phyloP scores from a whole-genome alignment of 2,329 filamentous ascomycete genomes.

The Verticillium longisporum region DNA sequence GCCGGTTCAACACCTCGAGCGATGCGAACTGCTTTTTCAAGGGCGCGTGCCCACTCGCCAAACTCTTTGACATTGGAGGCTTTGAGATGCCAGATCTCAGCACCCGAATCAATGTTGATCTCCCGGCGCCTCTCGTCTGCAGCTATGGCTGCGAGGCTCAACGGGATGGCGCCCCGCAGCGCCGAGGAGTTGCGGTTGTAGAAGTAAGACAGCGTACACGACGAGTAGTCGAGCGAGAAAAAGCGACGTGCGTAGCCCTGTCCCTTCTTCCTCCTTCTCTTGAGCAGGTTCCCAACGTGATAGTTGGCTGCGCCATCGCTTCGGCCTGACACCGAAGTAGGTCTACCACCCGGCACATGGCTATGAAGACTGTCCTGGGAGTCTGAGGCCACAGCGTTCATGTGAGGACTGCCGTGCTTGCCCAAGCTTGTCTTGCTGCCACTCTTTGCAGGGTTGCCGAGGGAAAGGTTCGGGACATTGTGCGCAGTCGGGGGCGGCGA shows the following conservation, averaged over 20 bases:
- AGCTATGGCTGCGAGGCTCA: constrained; percentile 85
- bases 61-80: constrained; percentile 82
- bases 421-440: constrained; percentile 45
- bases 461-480: constrained; percentile 45
- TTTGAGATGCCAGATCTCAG: constrained; percentile 92
- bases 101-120: constrained; percentile 93
- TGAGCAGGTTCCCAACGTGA: constrained; percentile 79
- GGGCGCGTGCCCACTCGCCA: constrained; percentile 74
- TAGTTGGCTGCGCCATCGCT: constrained; percentile 51
- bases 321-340: constrained; percentile 44
- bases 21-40: constrained; percentile 73
- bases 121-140: constrained; percentile 83
- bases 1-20: constrained; percentile 44
- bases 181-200: constrained; percentile 90
- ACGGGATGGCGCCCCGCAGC: constrained; percentile 82
- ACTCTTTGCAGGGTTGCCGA: constrained; percentile 14
- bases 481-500: constrained; percentile 69
- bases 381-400: constrained; percentile 38
- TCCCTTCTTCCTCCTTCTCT: constrained; percentile 85
- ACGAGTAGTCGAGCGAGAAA: constrained; percentile 92
- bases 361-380: constrained; percentile 58
- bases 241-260: constrained; percentile 90
- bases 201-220: constrained; percentile 93
- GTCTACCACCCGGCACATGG: constrained; percentile 33
- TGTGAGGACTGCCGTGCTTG: constrained; percentile 36